Conservation (phyloP, 2,329 filamentous ascomycete genomes). For the Trichoderma gracile region DNA sequence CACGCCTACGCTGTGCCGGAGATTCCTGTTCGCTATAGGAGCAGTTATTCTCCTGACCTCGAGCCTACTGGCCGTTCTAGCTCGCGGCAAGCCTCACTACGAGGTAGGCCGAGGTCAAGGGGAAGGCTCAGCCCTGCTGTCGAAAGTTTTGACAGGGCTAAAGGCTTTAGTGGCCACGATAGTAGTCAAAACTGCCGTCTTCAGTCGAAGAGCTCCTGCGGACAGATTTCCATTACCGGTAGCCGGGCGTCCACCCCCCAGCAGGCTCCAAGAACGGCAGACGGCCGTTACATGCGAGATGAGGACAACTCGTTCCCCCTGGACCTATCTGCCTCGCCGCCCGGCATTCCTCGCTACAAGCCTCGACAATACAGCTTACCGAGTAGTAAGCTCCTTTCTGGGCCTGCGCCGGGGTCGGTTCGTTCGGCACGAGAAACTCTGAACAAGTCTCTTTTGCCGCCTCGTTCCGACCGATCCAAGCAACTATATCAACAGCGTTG, state of each 20-base stretch:
- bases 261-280: conserved; percentile 18
- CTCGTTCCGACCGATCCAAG: background rate
- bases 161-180: background rate
- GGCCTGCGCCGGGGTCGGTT: conserved; percentile 13
- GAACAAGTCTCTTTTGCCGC: background rate
- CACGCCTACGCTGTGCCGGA: background rate
- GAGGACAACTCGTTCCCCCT: background rate
- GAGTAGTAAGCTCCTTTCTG: background rate
- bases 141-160: background rate
- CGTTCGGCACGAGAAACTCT: conserved; percentile 24
- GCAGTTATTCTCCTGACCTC: background rate
- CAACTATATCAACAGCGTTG: conserved; percentile 4
- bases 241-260: conserved; percentile 3
- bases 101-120: background rate
- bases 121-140: conserved; percentile 1
- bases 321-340: conserved; percentile 21
- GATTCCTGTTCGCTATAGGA: background rate
- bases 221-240: conserved; percentile 20
- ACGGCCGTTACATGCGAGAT: conserved; percentile 23
- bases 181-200: background rate
- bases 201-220: conserved; percentile 11
- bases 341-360: conserved; percentile 23
- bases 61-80: background rate
- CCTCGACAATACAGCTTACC: conserved; percentile 22
- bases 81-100: background rate